Percentiles rank a stretch among this genome's conserved stretches.
Conservation (phyloP, 129 eudicot species). For the Lactuca saligna region DNA sequence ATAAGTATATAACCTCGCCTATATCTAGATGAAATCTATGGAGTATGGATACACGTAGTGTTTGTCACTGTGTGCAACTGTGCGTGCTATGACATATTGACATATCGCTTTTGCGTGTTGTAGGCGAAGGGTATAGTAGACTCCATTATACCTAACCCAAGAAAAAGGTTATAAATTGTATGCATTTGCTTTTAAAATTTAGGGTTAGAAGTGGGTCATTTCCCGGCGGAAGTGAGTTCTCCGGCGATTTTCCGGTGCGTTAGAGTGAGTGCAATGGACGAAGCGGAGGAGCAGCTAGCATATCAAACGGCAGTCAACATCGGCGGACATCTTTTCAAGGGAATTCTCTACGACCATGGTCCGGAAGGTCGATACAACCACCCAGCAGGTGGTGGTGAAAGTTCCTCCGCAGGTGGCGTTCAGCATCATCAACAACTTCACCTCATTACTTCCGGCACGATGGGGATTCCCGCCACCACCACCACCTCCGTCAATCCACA, state of each 20-base stretch:
- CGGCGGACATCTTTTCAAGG: conserved; percentile 78
- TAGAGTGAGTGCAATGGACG: conserved; percentile 66
- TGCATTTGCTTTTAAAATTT: conserved; percentile 7
- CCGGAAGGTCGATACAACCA: conserved; percentile 42
- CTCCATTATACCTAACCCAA: conserved; percentile 16
- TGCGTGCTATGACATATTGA: conserved; percentile 28
- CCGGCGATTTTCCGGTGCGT: conserved; percentile 77
- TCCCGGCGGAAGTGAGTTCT: conserved; percentile 73
- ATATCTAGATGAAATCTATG: conserved; percentile 36
- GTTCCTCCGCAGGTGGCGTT: conserved; percentile 29
- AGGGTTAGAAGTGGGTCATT: conserved; percentile 75
- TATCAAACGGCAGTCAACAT: conserved; percentile 86
- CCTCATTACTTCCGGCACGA: conserved; percentile 41
- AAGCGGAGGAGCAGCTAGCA: conserved; percentile 66
- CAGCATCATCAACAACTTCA: conserved; percentile 52
- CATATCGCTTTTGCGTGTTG: conserved; percentile 25
- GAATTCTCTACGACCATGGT: conserved; percentile 88
- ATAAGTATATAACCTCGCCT: not conserved
- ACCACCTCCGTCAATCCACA: conserved; percentile 25
- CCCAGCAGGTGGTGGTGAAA: conserved; percentile 43
- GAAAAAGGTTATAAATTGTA: not conserved
- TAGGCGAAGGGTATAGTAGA: conserved; percentile 27
- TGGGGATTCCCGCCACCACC: conserved; percentile 20
- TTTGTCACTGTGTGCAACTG: conserved; percentile 35
- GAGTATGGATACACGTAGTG: conserved; percentile 34